A percentile compares a stretch with the other conserved stretches of the same genome.
phyloP scores from a whole-genome alignment of 768 basidiomycete species.

The Rhizopogon roseolus region DNA sequence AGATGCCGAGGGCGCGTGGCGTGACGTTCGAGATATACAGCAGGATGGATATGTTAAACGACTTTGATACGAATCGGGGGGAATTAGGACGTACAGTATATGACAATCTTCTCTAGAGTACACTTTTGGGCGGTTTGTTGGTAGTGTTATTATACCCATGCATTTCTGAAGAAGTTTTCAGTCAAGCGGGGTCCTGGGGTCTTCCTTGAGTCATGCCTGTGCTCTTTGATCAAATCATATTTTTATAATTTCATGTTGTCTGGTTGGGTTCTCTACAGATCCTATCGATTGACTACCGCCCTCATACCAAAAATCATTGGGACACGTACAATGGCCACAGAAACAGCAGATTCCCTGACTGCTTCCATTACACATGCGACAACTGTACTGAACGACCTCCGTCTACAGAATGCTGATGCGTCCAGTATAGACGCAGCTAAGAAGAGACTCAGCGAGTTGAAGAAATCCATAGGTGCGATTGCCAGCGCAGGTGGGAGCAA shows the following conservation, averaged over 20 bases:
- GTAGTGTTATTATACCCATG: too few relatives aligned
- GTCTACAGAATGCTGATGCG: slow-evolving; percentile 48
- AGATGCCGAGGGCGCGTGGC: slow-evolving; percentile 66
- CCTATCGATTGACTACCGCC: not conserved
- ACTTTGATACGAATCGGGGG: slow-evolving; percentile 6
- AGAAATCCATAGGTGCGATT: slow-evolving; percentile 47
- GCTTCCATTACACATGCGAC: slow-evolving; percentile 54
- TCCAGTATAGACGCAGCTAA: slow-evolving; percentile 53
- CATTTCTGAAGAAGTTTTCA: too few relatives aligned
- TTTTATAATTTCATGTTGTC: not conserved
- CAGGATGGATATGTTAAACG: slow-evolving; percentile 19
- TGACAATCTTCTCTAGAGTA: not conserved
- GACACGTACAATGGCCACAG: slow-evolving; percentile 33
- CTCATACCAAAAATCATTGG: not conserved
- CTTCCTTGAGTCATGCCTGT: not conserved
- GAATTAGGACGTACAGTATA: not conserved
- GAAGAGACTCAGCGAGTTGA: slow-evolving; percentile 67
- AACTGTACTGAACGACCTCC: slow-evolving; percentile 56
- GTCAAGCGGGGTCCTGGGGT: not conserved
- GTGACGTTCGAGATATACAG: slow-evolving; percentile 24
- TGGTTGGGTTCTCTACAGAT: not conserved
- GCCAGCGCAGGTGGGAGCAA: slow-evolving; percentile 31
- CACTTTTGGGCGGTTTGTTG: not conserved
- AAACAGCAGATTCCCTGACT: slow-evolving; percentile 35
- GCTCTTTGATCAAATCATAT: not conserved